phyloP scores from a whole-genome alignment of 106 monocot species.

The Acanthochlamys bracteata region DNA sequence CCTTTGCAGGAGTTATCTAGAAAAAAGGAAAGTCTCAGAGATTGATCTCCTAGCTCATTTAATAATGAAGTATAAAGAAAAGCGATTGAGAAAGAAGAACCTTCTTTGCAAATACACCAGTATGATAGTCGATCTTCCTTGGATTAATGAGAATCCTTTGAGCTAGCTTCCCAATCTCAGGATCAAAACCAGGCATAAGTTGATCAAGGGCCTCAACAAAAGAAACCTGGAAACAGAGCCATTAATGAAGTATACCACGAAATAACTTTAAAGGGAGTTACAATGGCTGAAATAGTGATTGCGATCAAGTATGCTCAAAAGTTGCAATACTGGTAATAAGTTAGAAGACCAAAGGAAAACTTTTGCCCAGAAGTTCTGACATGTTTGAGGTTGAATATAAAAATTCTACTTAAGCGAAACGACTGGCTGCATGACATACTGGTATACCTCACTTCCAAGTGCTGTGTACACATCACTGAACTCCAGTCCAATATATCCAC shows the following conservation, averaged over 20 bases:
- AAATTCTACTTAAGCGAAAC: background rate
- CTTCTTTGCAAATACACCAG: slow-evolving; percentile 94
- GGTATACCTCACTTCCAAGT: slow-evolving; percentile 88
- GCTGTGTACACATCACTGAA: slow-evolving; percentile 99
- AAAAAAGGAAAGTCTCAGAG: slow-evolving; percentile 5
- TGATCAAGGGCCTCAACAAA: slow-evolving; percentile 98
- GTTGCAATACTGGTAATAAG: too few species aligned
- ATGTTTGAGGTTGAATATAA: background rate
- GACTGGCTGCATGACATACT: slow-evolving; percentile 4
- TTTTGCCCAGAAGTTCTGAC: background rate
- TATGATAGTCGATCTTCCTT: slow-evolving; percentile 87
- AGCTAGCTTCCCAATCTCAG: slow-evolving; percentile 95
- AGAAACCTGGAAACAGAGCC: slow-evolving; percentile 55
- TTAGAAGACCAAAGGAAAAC: too few species aligned
- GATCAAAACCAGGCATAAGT: slow-evolving; percentile 99
- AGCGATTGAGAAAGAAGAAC: slow-evolving; percentile 12
- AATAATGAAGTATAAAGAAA: background rate
- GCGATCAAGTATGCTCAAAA: too few species aligned
- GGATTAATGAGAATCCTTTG: slow-evolving; percentile 93
- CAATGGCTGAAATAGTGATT: background rate
- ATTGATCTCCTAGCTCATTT: background rate
- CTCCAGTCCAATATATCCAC: slow-evolving; percentile 99
- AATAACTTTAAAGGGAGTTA: background rate
- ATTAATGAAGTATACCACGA: background rate
- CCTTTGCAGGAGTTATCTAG: slow-evolving; percentile 97